Percentiles rank a stretch among this genome's conserved stretches.
Evolutionary conservation across 257 asterid species (phyloP).

Genomic region (Solanum gracilifrons): DNA sequence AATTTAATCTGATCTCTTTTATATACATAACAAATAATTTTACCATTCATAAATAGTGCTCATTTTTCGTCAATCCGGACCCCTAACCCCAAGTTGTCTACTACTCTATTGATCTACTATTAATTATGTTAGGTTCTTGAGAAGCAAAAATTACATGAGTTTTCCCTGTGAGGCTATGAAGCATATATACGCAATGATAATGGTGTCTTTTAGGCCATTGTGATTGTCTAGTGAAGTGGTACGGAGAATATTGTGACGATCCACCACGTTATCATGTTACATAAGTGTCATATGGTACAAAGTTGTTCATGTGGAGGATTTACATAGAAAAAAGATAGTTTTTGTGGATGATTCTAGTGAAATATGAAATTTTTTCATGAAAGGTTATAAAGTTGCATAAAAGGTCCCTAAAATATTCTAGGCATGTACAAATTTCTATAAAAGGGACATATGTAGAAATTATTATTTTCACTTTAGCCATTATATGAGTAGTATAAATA

Average conservation of each 20-base stretch:
- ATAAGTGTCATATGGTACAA: background rate
- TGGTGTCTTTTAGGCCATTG: background rate
- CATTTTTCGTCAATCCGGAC: background rate
- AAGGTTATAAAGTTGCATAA: too few relatives aligned
- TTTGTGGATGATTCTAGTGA: too few relatives aligned
- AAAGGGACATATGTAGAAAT: background rate
- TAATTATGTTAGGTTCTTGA: background rate
- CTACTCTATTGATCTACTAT: background rate
- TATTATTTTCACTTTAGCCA: background rate
- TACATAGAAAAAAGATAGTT: too few relatives aligned
- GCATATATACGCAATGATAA: background rate
- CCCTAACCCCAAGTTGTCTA: background rate
- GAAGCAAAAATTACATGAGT: too few relatives aligned
- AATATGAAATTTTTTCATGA: too few relatives aligned
- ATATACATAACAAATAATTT: too few relatives aligned
- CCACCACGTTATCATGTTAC: background rate
- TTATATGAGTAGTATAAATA: too few relatives aligned
- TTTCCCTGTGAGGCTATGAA: background rate
- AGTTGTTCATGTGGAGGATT: background rate
- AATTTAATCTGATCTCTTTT: background rate
- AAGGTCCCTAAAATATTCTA: too few relatives aligned
- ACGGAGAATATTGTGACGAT: background rate
- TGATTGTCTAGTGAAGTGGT: background rate
- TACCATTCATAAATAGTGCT: background rate
- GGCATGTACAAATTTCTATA: too few relatives aligned